A percentile compares a stretch with the other conserved stretches of the same genome.
These are phyloP conservation scores for Eucalyptus sp. DNA, from an alignment of 345 rosid genomes.

Conservation along the genomic window DNA sequence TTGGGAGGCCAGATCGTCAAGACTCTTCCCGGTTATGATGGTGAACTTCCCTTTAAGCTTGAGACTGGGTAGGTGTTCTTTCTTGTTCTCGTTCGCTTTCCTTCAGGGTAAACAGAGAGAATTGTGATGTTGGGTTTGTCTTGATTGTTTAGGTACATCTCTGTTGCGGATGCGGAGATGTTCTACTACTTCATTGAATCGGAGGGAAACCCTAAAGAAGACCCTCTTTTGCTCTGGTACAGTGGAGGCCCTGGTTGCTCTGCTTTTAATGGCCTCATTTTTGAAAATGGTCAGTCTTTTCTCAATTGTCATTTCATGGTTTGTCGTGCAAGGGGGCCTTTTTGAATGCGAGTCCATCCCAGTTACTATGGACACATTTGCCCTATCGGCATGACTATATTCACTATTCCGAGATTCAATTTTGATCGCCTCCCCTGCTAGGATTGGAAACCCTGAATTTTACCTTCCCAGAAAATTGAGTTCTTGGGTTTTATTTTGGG, in stretches of 20 bases:
- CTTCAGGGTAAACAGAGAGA: background rate
- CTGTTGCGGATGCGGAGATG: slow-evolving; percentile 4
- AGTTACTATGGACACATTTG: background rate
- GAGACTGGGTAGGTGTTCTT: slow-evolving; percentile 19
- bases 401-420: background rate
- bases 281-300: slow-evolving; percentile 4
- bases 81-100: background rate
- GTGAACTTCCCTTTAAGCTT: slow-evolving; percentile 21
- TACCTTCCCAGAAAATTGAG: background rate
- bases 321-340: background rate
- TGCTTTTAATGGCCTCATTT: slow-evolving; percentile 13
- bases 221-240: slow-evolving; percentile 22
- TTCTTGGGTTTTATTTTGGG: background rate
- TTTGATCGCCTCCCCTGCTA: background rate
- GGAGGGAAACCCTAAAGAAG: slow-evolving; percentile 9
- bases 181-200: slow-evolving; percentile 22
- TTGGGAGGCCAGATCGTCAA: slow-evolving; percentile 3
- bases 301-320: background rate
- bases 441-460: background rate
- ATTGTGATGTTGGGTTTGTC: background rate
- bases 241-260: slow-evolving; percentile 39
- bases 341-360: background rate
- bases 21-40: slow-evolving; percentile 16
- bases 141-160: slow-evolving; percentile 7
- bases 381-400: background rate